These are phyloP conservation scores for Diplotaxis tenuifolia DNA, from an alignment of 345 rosid genomes.

Conservation along the genomic window DNA sequence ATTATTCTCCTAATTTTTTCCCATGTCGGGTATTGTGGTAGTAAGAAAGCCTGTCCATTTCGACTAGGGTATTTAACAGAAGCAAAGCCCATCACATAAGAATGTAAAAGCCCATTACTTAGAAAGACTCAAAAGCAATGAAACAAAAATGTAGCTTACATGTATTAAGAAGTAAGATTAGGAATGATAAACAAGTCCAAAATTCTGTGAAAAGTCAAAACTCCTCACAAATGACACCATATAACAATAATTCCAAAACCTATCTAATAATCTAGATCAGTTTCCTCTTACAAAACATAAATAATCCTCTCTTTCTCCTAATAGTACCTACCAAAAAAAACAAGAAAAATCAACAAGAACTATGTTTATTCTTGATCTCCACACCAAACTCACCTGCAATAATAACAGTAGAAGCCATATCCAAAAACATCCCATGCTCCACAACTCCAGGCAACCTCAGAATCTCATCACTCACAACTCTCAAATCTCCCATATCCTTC, in stretches of 20 bases:
- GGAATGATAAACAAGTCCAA: not conserved
- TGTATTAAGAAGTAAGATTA: too few relatives aligned
- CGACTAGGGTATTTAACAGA: not conserved
- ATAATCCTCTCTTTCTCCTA: not conserved
- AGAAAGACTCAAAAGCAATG: not conserved
- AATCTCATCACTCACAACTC: conserved; percentile 64
- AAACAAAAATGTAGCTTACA: not conserved
- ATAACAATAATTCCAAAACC: not conserved
- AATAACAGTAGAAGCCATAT: conserved; percentile 88
- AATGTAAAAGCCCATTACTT: not conserved
- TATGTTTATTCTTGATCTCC: conserved; percentile 51
- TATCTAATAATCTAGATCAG: not conserved
- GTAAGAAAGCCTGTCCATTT: not conserved
- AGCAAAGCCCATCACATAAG: conserved; percentile 18
- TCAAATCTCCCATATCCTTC: conserved; percentile 76
- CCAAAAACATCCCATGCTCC: conserved; percentile 95
- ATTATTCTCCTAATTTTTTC: not conserved
- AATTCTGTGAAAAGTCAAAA: conserved; percentile 7
- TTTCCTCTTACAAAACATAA: not conserved
- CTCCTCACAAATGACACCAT: conserved; percentile 3
- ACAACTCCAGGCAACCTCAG: conserved; percentile 81
- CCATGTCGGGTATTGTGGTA: not conserved
- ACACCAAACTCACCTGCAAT: conserved; percentile 86
- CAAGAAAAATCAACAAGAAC: not conserved
- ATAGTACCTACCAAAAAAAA: not conserved